These are phyloP conservation scores for Boletus smithii DNA, from an alignment of 1,284 basidiomycete species.

Conservation along the genomic window DNA sequence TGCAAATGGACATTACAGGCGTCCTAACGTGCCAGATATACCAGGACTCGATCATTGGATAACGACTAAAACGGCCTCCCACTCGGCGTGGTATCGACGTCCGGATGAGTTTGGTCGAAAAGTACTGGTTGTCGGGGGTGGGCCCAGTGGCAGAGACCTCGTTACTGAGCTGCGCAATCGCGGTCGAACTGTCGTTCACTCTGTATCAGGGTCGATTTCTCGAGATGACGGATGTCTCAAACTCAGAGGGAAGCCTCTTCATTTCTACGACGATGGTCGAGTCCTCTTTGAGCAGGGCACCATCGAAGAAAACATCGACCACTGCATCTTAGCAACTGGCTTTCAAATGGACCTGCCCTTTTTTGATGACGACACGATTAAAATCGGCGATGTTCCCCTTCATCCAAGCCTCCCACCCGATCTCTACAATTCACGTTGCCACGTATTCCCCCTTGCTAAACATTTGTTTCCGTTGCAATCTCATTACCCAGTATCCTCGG, in stretches of 20 bases:
- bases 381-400: slow-evolving; percentile 37
- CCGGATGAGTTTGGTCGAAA: slow-evolving; percentile 46
- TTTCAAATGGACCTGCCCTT: slow-evolving; percentile 65
- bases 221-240: slow-evolving; percentile 40
- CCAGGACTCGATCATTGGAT: slow-evolving; percentile 62
- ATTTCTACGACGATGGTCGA: slow-evolving; percentile 42
- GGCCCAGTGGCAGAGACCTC: slow-evolving; percentile 69
- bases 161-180: slow-evolving; percentile 49
- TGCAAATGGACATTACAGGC: slow-evolving; percentile 69
- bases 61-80: slow-evolving; percentile 45
- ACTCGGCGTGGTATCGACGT: slow-evolving; percentile 65
- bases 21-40: slow-evolving; percentile 57
- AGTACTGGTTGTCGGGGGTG: slow-evolving; percentile 67
- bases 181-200: slow-evolving; percentile 52
- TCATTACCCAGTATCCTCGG: slow-evolving; percentile 45
- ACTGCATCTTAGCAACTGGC: slow-evolving; percentile 71
- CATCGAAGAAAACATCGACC: slow-evolving; percentile 51
- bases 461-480: slow-evolving; percentile 50
- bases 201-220: slow-evolving; percentile 40
- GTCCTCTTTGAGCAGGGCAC: slow-evolving; percentile 61
- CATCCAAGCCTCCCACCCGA: slow-evolving; percentile 48
- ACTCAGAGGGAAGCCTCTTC: slow-evolving; percentile 42
- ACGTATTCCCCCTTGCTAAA: slow-evolving; percentile 60
- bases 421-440: slow-evolving; percentile 59
- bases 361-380: slow-evolving; percentile 38